Evolutionary conservation across 2,329 filamentous ascomycete genomes (phyloP), one percentile per base, ranked within the genome.

Genomic region (Domatiomyces catenatus): DNA sequence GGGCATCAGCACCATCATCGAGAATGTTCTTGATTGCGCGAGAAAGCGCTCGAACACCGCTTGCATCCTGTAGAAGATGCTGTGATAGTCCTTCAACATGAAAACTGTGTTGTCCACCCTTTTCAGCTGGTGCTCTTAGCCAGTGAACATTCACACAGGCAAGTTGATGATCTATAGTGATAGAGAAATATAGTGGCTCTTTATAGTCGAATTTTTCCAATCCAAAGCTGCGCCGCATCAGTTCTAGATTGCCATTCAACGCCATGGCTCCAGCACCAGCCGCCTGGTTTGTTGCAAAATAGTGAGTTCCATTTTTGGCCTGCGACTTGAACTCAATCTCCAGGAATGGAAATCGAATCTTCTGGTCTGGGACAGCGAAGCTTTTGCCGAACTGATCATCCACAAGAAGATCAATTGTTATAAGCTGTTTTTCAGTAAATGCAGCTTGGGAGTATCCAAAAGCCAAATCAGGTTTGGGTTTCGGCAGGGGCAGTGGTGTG

Each of bases 11-110:
- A 49, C 47, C 44, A 17, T 53, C 15, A 43, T 56, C 52, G 17
- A 58, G 52, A 24, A 56, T 58, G 47, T 58, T 58, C 48, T 55
- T 58, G 15, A 54, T 49, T 28, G 54, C 52, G 52, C 50, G 47
- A n/a, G 50, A 51, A 50, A 55, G n/a, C n/a, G n/a, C n/a, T n/a
- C n/a, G n/a, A n/a, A n/a, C n/a, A n/a, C 5, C 15, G 48, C 50
- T 53, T 50, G 52, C n/a, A 58, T 46, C 18, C 47, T 44, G 19
- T 51, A 57, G 42, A 24, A 50, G 22, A 50, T 57, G 42, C 18
- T 42, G 15, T 44, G 53, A 48, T 5, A 56, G 20, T n/a, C 22
- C 45, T 42, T 50, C 39, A 8, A 54, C 47, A 46, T 57, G 54
- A 32, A 57, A 57, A 8, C 50, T 54, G 24, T 47, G 44, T 47